phyloP scores from a whole-genome alignment of 78 protist species.

The Mastigamoeba balamuthi region DNA sequence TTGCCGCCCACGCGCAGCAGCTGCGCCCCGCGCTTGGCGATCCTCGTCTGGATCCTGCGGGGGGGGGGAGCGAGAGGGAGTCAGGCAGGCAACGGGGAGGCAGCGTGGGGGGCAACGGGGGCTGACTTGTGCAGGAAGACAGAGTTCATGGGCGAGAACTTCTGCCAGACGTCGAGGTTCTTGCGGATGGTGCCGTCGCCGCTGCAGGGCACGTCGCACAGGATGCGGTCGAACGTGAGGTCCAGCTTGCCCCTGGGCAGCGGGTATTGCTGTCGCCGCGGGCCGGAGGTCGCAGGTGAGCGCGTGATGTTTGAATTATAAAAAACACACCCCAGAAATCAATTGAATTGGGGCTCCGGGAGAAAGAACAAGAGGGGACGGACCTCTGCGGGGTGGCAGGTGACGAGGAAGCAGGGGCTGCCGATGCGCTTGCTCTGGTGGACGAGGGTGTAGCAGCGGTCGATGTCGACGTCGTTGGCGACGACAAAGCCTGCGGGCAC shows the following conservation, averaged over 20 bases:
- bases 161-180: slow-evolving; percentile 69
- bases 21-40: slow-evolving; percentile 65
- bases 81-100: neutral
- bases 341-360: neutral
- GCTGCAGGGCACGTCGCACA: slow-evolving; percentile 95
- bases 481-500: slow-evolving; percentile 49
- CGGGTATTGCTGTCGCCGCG: neutral
- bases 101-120: neutral
- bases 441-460: slow-evolving; percentile 81
- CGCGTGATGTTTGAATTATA: too few species aligned
- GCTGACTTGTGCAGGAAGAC: slow-evolving; percentile 28
- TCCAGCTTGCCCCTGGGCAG: neutral
- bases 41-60: slow-evolving; percentile 68
- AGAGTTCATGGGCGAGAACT: slow-evolving; percentile 55
- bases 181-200: slow-evolving; percentile 97
- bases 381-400: slow-evolving; percentile 73
- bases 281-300: neutral
- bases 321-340: too few species aligned
- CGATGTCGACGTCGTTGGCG: slow-evolving; percentile 89
- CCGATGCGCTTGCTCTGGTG: slow-evolving; percentile 67
- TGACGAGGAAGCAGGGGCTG: slow-evolving; percentile 51
- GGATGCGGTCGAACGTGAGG: slow-evolving; percentile 69
- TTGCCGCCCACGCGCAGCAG: slow-evolving; percentile 79
- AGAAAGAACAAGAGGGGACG: slow-evolving; percentile 17
- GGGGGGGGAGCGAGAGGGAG: too few species aligned